These are phyloP conservation scores for Thymus mandschuricus DNA, from an alignment of 257 asterid genomes.

Conservation along the genomic window DNA sequence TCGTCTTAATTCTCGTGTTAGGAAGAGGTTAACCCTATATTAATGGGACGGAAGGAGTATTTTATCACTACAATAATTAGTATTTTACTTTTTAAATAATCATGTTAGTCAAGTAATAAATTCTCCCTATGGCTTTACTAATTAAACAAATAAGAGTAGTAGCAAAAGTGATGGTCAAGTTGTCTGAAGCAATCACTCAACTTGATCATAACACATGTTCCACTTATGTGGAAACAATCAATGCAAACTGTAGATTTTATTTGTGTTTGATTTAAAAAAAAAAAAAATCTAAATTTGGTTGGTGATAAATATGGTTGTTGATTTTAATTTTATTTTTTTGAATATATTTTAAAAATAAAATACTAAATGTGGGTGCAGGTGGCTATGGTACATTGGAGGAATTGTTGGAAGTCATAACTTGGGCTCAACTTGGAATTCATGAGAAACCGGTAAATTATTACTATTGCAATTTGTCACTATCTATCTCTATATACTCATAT, in stretches of 20 bases:
- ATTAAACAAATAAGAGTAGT: neutral
- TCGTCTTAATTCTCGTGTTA: too few species aligned
- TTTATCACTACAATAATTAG: neutral
- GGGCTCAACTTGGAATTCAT: slow-evolving; percentile 97
- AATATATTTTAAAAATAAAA: neutral
- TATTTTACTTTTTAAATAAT: neutral
- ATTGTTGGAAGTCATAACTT: slow-evolving; percentile 87
- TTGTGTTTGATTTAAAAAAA: slow-evolving; percentile 2
- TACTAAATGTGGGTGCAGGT: slow-evolving; percentile 47
- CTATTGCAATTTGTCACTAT: neutral
- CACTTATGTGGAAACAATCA: slow-evolving; percentile 18
- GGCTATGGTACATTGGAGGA: slow-evolving; percentile 97
- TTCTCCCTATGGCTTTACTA: neutral
- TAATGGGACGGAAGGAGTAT: neutral
- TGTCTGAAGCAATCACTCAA: slow-evolving; percentile 10
- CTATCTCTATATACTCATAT: neutral
- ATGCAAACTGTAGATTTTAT: neutral
- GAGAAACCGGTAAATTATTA: slow-evolving; percentile 72
- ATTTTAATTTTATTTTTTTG: neutral
- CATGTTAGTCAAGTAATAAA: too few species aligned
- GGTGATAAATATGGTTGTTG: too few species aligned
- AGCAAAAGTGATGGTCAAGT: neutral
- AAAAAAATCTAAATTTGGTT: neutral
- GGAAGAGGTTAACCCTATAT: too few species aligned
- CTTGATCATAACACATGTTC: slow-evolving; percentile 4